These are phyloP conservation scores for Mollisiaceae sp. DNA, from an alignment of 2,329 filamentous ascomycete species.

Conservation along the genomic window DNA sequence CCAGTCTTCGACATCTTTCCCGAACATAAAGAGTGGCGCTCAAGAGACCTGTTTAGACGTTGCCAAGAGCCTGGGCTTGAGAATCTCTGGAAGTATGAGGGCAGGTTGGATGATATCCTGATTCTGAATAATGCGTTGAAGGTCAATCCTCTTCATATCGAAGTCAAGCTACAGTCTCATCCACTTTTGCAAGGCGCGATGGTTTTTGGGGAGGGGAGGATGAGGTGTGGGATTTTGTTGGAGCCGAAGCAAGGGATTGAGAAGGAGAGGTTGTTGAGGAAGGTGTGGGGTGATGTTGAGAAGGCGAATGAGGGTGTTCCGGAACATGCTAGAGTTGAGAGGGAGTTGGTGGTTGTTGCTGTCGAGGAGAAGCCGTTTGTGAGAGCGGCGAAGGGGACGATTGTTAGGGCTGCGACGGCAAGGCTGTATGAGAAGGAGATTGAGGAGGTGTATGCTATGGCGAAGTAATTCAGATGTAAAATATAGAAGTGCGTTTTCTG, in stretches of 20 bases:
- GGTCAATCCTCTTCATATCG: constrained; percentile 50
- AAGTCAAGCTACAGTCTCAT: constrained; percentile 45
- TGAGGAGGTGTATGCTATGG: constrained; percentile 17
- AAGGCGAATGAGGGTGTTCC: constrained; percentile 28
- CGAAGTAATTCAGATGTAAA: neutral
- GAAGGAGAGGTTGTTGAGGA: constrained; percentile 19
- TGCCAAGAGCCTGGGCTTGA: constrained; percentile 25
- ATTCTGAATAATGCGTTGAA: constrained; percentile 52
- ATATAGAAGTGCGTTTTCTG: neutral
- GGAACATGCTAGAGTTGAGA: constrained; percentile 27
- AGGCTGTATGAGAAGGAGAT: constrained; percentile 24
- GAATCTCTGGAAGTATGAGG: constrained; percentile 44
- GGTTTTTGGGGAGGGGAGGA: constrained; percentile 44
- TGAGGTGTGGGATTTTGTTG: constrained; percentile 26
- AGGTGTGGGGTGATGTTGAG: constrained; percentile 30
- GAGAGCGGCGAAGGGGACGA: constrained; percentile 28
- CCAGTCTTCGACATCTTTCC: constrained; percentile 51
- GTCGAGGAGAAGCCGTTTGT: constrained; percentile 22
- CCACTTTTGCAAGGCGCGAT: constrained; percentile 41
- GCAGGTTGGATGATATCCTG: constrained; percentile 49
- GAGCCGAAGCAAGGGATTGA: constrained; percentile 21
- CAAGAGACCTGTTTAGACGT: constrained; percentile 47
- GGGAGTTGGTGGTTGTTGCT: constrained; percentile 26
- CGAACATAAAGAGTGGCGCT: constrained; percentile 47
- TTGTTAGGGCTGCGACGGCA: constrained; percentile 19